Percentiles rank a stretch among this genome's conserved stretches.
Evolutionary conservation across 2,329 filamentous ascomycete species (phyloP).

Genomic region (Cladophialophora immunda): DNA sequence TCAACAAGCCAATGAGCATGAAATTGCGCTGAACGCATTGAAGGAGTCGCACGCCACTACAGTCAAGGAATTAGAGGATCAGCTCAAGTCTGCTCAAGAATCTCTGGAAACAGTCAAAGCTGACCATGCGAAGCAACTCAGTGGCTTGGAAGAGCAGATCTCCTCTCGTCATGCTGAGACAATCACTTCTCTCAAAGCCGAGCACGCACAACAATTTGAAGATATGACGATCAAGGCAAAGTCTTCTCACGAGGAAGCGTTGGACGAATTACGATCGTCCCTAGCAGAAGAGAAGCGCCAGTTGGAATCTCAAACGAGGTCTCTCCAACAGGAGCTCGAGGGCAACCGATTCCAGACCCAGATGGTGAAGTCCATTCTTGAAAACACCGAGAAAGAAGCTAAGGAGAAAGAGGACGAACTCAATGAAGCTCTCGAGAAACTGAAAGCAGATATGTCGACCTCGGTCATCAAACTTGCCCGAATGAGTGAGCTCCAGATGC

Average conservation of each 20-base stretch:
- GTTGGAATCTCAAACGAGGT: slow-evolving; percentile 47
- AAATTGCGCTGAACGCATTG: slow-evolving; percentile 25
- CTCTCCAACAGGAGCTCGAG: slow-evolving; percentile 44
- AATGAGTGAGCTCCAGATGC: slow-evolving; percentile 32
- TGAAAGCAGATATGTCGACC: slow-evolving; percentile 31
- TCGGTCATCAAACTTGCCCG: slow-evolving; percentile 32
- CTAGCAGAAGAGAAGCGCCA: slow-evolving; percentile 46
- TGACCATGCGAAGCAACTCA: slow-evolving; percentile 28
- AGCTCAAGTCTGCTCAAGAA: slow-evolving; percentile 29
- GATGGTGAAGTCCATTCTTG: slow-evolving; percentile 35
- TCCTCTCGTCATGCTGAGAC: slow-evolving; percentile 19
- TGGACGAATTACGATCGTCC: slow-evolving; percentile 27
- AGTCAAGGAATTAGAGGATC: slow-evolving; percentile 44
- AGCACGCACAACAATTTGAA: slow-evolving; percentile 28
- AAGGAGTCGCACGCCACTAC: slow-evolving; percentile 31
- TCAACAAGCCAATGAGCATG: slow-evolving; percentile 38
- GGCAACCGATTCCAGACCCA: slow-evolving; percentile 33
- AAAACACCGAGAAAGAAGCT: slow-evolving; percentile 29
- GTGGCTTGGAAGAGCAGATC: slow-evolving; percentile 30
- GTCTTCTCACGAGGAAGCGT: slow-evolving; percentile 20
- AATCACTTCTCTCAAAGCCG: slow-evolving; percentile 27
- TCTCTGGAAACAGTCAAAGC: slow-evolving; percentile 31
- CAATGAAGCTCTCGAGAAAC: slow-evolving; percentile 29
- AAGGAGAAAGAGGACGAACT: slow-evolving; percentile 30
- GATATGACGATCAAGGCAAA: slow-evolving; percentile 23